Evolutionary conservation across 75 land plant species (phyloP), one percentile per base, ranked within the genome.

Genomic region (Pinus tabuliformis): DNA sequence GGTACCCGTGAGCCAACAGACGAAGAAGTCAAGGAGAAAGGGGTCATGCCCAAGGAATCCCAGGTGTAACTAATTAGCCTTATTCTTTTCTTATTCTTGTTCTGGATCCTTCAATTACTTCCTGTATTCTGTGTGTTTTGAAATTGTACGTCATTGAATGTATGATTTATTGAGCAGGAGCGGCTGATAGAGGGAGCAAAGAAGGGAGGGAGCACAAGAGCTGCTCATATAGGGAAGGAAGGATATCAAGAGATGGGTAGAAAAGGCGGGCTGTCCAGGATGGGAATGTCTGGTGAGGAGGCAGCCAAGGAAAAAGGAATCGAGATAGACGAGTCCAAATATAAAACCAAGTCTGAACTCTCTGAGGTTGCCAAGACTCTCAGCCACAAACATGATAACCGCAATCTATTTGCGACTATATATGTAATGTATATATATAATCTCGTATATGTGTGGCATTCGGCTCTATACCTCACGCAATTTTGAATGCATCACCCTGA

Each of bases 191-290:
- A 81, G 58, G 82, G 80, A 28, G 82, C 73, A 6, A 62, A 45
- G 26, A 81, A 81, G 75, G 83, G 83, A 18, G 83, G 81, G n/a
- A 22, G 73, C 42, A 45, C 82, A 18, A 59, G 82, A 3, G 63
- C 63, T 17, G 4, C 45, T 20, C 82, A 81, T 63, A 36, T 81
- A 15, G 82, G 82, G 15, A 28, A 22, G 59, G 82, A 81, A 64
- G 81, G 82, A 4, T 81, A 81, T 54, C 81, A 81, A 56, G 81
- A 81, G 74, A 81, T 81, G 82, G 82, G 82, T 11, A 79, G 73
- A 6, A 77, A 81, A 26, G 82, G 82, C 2, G 82, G 82, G 22
- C 65, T 81, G 18, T 36, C 81, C 0, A 77, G 64, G 15, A 81
- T 18, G 7, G 81, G 61, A 42, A 26, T 57, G 22, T 81, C 80